Percentiles rank a stretch among this genome's conserved stretches.
phyloP scores from a whole-genome alignment of 2,329 filamentous ascomycete species.

The Pseudogymnoascus sp. region DNA sequence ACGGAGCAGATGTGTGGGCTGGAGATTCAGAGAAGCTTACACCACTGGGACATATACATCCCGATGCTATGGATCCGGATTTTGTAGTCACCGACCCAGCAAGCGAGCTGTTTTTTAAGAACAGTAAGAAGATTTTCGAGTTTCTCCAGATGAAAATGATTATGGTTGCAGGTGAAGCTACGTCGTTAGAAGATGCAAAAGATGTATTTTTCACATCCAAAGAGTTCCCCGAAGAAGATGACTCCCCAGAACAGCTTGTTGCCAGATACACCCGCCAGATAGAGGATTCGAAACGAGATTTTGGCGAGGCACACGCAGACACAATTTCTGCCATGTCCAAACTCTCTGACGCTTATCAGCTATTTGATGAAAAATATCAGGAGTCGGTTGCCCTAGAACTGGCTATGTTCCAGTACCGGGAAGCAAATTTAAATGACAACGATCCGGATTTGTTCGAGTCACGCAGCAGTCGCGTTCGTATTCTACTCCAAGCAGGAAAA shows the following conservation, averaged over 20 bases:
- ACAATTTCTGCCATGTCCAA: not conserved
- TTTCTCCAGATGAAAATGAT: conserved; percentile 1
- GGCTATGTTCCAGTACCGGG: not conserved
- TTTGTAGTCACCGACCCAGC: not conserved
- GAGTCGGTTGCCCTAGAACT: not conserved
- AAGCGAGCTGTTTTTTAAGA: not conserved
- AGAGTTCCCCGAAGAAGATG: not conserved
- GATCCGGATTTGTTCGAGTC: not conserved
- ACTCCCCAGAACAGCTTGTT: not conserved
- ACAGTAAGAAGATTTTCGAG: not conserved
- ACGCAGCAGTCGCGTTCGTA: not conserved
- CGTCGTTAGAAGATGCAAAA: not conserved
- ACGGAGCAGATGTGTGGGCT: not conserved
- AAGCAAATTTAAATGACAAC: not conserved
- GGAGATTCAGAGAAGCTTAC: not conserved
- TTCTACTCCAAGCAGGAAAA: not conserved
- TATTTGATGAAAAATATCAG: not conserved
- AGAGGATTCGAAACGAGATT: not conserved
- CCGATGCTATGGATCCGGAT: not conserved
- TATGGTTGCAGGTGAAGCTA: not conserved
- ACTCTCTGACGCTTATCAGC: not conserved
- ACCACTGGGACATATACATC: not conserved
- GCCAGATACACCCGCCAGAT: not conserved
- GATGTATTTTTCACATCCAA: not conserved
- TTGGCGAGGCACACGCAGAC: not conserved